Evolutionary conservation across 257 asterid genomes (phyloP), one percentile per base, ranked within the genome.

Genomic region (Marsdenia floribunda): DNA sequence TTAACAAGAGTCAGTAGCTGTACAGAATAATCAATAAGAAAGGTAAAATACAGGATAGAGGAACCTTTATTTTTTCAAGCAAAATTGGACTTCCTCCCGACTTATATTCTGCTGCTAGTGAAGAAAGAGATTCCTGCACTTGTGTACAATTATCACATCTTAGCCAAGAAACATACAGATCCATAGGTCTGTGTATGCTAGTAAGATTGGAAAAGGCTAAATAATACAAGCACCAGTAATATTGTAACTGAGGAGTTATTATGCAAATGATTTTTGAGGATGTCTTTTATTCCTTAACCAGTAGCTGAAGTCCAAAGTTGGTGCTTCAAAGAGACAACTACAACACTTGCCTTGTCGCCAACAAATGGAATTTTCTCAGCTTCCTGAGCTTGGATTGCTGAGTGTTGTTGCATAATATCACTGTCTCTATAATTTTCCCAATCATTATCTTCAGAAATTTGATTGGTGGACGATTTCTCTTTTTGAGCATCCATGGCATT

Each of bases 41-140:
- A 29, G n/a, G 21, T 3, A 57, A 54, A 33, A 69, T 19, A 26
- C 68, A 72, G 63, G 37, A 12, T 33, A 33, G 40, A 18, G 82
- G 57, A 60, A 95, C 99, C 97, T 95, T 88, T 63, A 95, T 95
- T 82, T 95, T 95, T 85, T 90, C 87, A 79, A 88, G 87, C 76
- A 95, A 85, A 83, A 95, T 88, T 49, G 91, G 87, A 83, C 87
- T 95, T 82, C 99, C 99, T 84, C 99, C 99, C 26, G 88, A 83
- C 73, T 83, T 80, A 82, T 95, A 95, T 86, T 95, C 98, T 68
- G 83, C 91, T 49, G 88, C 85, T 70, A 95, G 81, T 33, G 98
- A 84, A 65, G 96, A 86, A 66, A 95, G 88, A 29, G 96, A 93
- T 77, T 95, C 98, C 99, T 95, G 89, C 78, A 81, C 70, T 50